These are phyloP conservation scores for Aureobasidium sp. DNA, from an alignment of 2,329 filamentous ascomycete genomes.

Conservation along the genomic window DNA sequence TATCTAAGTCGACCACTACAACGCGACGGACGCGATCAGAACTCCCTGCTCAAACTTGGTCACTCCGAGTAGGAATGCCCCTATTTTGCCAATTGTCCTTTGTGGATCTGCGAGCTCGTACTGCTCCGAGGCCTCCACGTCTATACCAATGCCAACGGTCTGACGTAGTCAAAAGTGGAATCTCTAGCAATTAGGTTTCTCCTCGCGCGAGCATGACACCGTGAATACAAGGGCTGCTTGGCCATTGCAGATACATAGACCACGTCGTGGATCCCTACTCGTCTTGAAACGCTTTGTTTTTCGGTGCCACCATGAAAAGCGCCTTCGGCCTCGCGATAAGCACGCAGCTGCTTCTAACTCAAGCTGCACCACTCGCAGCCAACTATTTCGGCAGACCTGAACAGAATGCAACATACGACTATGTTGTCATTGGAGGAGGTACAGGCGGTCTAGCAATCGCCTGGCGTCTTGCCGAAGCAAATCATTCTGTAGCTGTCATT, in stretches of 20 bases:
- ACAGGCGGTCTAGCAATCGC: slow-evolving; percentile 21
- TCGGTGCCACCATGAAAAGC: background rate
- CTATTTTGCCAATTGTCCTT: background rate
- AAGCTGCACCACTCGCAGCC: background rate
- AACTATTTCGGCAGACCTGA: background rate
- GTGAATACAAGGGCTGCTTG: background rate
- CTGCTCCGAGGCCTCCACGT: background rate
- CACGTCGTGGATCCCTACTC: background rate
- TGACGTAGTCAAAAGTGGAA: background rate
- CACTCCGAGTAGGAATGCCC: too few relatives aligned
- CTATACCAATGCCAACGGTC: slow-evolving; percentile 1
- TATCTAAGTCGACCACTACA: background rate
- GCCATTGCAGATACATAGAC: background rate
- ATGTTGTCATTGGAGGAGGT: slow-evolving; percentile 21
- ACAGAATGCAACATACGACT: slow-evolving; percentile 20
- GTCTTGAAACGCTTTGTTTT: background rate
- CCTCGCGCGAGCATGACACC: background rate
- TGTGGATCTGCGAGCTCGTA: background rate
- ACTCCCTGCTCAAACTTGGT: too few relatives aligned
- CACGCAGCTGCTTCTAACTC: background rate
- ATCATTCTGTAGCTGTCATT: slow-evolving; percentile 21
- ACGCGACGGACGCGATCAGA: background rate
- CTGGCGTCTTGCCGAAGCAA: slow-evolving; percentile 18
- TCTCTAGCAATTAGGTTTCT: background rate
- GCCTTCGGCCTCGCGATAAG: background rate